Base-by-base conservation (phyloP, 345 rosid genomes). In the Camelina hispida region DNA sequence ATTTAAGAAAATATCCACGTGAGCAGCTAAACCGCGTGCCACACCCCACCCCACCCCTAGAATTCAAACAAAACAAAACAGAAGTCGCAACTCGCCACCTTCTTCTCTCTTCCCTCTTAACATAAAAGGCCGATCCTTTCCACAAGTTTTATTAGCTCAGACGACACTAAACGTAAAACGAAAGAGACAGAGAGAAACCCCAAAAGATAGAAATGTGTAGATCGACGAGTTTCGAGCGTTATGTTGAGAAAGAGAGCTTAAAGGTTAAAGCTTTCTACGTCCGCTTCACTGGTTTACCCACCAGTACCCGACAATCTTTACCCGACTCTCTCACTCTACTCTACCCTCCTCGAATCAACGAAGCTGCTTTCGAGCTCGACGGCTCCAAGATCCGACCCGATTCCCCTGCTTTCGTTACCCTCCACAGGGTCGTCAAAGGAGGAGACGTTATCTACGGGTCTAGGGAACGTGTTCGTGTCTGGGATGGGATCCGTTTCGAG, bases 401-500 rank as follows among this genome's bases (percentile, higher is more conserved):
- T 67, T 79, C 84, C 0, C 73, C 83, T 2, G 93, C 97, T 1
- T 87, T 84, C 80, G 78, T 91, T 23, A 81, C 88, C 18, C 89
- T 91, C 13, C 86, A 94, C 70, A 77, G 93, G 35, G 82, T 83
- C 12, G 83, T 87, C 1, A 72, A 63, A 2, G 60, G 76, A 2
- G 85, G 78, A 32, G 85, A 79, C 43, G 85, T 72, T 9, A 47
- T 85, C 2, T 94, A 83, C 76, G 94, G 88, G 20, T 84, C 87
- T 34, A 83, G 91, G 44, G 93, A 88, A 63, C 81, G 65, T 16
- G 91, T 91, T 10, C 78, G 82, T 67, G 86, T 81, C 0, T 61
- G 83, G 60, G 91, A 82, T 20, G 93, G 89, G 42, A 83, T 87
- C 53, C 84, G 87, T 59, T 90, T 94, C 80, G 97, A 87, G 77